Evolutionary conservation across 2,329 filamentous ascomycete species (phyloP).

Genomic region (Magnaporthiopsis poae): DNA sequence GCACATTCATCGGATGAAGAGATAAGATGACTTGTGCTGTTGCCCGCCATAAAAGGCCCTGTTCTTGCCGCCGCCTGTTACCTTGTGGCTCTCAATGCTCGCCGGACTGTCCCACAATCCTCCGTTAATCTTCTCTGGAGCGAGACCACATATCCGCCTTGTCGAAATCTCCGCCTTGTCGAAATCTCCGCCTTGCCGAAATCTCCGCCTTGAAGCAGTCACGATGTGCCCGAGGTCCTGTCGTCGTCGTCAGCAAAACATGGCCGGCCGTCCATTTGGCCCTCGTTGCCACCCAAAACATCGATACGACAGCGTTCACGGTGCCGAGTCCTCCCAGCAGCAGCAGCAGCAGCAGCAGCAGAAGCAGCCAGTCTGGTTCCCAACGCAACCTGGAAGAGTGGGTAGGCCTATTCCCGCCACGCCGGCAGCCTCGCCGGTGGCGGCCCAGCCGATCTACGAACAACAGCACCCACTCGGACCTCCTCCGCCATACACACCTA

Average conservation of each 20-base stretch:
- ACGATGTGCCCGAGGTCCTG: neutral
- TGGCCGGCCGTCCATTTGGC: neutral
- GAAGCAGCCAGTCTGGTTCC: neutral
- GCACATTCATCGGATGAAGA: neutral
- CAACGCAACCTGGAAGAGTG: neutral
- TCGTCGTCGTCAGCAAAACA: neutral
- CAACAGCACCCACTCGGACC: neutral
- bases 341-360: neutral
- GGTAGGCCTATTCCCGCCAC: neutral
- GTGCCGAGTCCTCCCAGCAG: neutral
- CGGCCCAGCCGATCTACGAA: neutral
- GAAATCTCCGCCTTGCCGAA: neutral
- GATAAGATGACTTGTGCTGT: neutral
- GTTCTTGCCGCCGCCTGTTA: neutral
- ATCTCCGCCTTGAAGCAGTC: too few species aligned
- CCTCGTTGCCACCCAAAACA: neutral
- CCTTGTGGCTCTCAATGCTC: neutral
- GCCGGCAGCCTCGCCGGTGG: neutral
- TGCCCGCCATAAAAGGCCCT: neutral
- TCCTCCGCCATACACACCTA: neutral
- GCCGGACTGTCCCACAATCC: neutral
- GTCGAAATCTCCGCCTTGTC: too few species aligned
- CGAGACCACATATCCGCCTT: neutral
- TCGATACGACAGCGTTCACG: neutral
- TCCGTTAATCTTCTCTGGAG: neutral